These are phyloP conservation scores for Chaetomiaceae sp. DNA, from an alignment of 2,329 filamentous ascomycete genomes.

Conservation along the genomic window DNA sequence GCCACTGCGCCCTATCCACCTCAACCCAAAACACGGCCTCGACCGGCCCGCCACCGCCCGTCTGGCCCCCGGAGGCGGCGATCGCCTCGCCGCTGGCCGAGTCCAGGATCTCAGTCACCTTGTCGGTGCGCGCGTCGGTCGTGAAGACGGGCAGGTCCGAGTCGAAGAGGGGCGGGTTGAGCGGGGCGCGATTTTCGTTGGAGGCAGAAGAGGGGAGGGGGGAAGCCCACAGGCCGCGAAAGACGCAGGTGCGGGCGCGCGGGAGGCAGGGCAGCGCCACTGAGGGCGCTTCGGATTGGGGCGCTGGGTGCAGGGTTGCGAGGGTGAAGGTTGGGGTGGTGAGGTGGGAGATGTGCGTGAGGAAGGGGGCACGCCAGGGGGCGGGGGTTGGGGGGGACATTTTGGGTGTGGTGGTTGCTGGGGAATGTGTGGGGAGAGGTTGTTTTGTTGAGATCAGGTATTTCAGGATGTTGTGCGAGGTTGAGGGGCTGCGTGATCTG, in stretches of 20 bases:
- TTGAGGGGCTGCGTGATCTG: background rate
- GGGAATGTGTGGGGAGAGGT: background rate
- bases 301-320: slow-evolving; percentile 41
- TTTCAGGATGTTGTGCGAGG: background rate
- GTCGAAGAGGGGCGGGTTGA: slow-evolving; percentile 63
- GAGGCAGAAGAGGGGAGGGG: slow-evolving; percentile 32
- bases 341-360: slow-evolving; percentile 45
- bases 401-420: background rate
- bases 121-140: slow-evolving; percentile 83
- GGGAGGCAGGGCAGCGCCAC: slow-evolving; percentile 38
- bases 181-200: slow-evolving; percentile 62
- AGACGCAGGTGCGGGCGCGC: slow-evolving; percentile 73
- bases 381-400: slow-evolving; percentile 29
- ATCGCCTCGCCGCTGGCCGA: slow-evolving; percentile 36
- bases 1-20: slow-evolving; percentile 88
- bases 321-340: slow-evolving; percentile 44
- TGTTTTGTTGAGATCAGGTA: background rate
- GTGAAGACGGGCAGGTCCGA: slow-evolving; percentile 79
- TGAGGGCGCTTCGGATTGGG: slow-evolving; percentile 10
- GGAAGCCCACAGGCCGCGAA: slow-evolving; percentile 77
- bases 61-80: slow-evolving; percentile 40
- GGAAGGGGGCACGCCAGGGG: slow-evolving; percentile 49
- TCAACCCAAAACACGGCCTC: slow-evolving; percentile 80
- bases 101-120: slow-evolving; percentile 63
- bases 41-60: slow-evolving; percentile 62